Percentiles rank a stretch among this genome's conserved stretches.
Evolutionary conservation across 768 basidiomycete species (phyloP).

Genomic region (Mycena vulgaris): DNA sequence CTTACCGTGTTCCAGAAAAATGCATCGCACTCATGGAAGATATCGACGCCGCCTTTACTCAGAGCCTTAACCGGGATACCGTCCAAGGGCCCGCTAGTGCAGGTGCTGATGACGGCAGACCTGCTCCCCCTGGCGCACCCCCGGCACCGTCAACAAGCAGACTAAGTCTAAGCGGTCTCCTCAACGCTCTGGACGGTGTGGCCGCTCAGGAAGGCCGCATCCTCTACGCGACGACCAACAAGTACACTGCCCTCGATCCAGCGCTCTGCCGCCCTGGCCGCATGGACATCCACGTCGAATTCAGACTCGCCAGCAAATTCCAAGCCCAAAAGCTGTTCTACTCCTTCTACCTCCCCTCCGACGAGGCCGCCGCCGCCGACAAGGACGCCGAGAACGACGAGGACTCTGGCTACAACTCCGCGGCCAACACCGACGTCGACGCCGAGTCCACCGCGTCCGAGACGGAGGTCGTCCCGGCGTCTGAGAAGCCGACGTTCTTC

Average conservation of each 20-base stretch:
- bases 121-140: constrained; percentile 30
- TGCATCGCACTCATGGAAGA: constrained; percentile 90
- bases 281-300: constrained; percentile 86
- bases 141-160: constrained; percentile 47
- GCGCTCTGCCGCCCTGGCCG: constrained; percentile 85
- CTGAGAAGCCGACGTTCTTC: constrained; percentile 36
- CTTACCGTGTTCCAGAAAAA: constrained; percentile 51
- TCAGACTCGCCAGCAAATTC: constrained; percentile 78
- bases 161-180: constrained; percentile 79
- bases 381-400: constrained; percentile 39
- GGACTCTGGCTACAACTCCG: constrained; percentile 43
- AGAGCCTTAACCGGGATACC: constrained; percentile 58
- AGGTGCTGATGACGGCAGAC: constrained; percentile 34
- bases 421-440: constrained; percentile 41
- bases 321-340: constrained; percentile 78
- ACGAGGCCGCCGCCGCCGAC: constrained; percentile 46
- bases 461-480: constrained; percentile 24
- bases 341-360: constrained; percentile 73
- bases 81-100: constrained; percentile 21
- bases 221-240: constrained; percentile 85
- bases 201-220: constrained; percentile 88
- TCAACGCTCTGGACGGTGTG: constrained; percentile 87
- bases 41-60: constrained; percentile 82
- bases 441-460: constrained; percentile 40
- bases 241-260: constrained; percentile 77